Evolutionary conservation across 176 grass and related monocot species (phyloP), one percentile per base, ranked within the genome.

Genomic region (Panicum miliaceum): DNA sequence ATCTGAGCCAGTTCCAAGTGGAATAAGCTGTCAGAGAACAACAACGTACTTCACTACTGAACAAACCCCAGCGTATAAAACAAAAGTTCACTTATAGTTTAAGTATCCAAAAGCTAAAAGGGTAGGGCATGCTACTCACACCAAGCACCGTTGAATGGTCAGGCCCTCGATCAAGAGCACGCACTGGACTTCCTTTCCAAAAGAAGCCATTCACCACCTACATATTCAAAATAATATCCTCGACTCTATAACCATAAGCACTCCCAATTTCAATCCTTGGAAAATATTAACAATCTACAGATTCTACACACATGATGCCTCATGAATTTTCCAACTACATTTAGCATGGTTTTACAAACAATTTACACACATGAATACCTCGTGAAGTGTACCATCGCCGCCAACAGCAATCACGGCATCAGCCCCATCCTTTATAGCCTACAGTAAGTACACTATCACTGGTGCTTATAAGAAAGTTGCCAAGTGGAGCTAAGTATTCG

Each of bases 191-290:
- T 86, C 93, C 89, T 40, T 90, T 71, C 64, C 80, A 89, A 77
- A 98, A 98, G 87, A 93, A 95, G 42, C 96, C 96, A 86, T 98
- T 98, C 42, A 95, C 89, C 46, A 98, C 93, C 96, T 98, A 79
- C 81, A 74, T 77, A 54, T 69, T n/a, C 54, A 59, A 86, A 81
- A n/a, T 43, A 57, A 75, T 54, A 25, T 38, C n/a, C 26, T 34
- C 22, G 70, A 62, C 19, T 71, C 1, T 46, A 57, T 68, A 25
- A 61, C 29, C 4, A 22, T 18, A 67, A 71, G 74, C 29, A 11
- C 16, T 73, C 63, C 34, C 2, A 12, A 41, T 50, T 9, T 75
- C 64, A 53, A 73, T 38, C 38, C 7, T 19, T 22, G 40, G 41
- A 77, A 76, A 58, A 15, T 11, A 9, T 37, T 68, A 48, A 84